Evolutionary conservation across 768 basidiomycete genomes (phyloP).

Genomic region (Boletus rex-veris): DNA sequence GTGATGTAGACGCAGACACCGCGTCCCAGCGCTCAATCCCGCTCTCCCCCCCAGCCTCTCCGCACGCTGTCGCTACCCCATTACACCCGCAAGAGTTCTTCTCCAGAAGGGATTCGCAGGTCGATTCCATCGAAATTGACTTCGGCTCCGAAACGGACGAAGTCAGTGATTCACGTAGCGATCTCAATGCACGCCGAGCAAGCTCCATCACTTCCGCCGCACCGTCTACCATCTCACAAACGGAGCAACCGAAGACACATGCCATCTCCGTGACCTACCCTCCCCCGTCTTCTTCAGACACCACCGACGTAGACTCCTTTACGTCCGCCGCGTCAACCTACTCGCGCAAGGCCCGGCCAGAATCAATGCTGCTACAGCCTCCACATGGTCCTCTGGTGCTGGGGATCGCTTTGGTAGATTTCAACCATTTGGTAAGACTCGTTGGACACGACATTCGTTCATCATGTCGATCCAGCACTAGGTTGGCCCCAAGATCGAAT

Average conservation of each 20-base stretch:
- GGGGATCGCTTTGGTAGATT: constrained; percentile 91
- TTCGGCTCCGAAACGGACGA: constrained; percentile 53
- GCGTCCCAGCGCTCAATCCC: constrained; percentile 78
- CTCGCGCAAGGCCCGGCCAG: constrained; percentile 69
- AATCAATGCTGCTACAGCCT: constrained; percentile 67
- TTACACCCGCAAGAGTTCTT: constrained; percentile 27
- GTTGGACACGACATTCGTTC: constrained; percentile 3
- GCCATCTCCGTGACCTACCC: constrained; percentile 53
- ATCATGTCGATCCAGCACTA: constrained; percentile 32
- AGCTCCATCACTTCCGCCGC: constrained; percentile 52
- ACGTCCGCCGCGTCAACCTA: constrained; percentile 57
- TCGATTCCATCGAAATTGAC: constrained; percentile 52
- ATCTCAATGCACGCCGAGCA: constrained; percentile 32
- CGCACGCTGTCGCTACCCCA: constrained; percentile 31
- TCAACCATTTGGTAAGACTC: constrained; percentile 78
- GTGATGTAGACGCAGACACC: constrained; percentile 66
- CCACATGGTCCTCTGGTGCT: constrained; percentile 60
- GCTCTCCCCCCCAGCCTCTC: constrained; percentile 59
- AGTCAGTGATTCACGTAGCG: constrained; percentile 45
- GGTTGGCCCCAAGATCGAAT: constrained; percentile 93
- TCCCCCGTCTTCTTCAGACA: constrained; percentile 43
- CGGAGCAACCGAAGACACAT: constrained; percentile 36
- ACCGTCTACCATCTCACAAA: constrained; percentile 37
- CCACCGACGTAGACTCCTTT: constrained; percentile 54
- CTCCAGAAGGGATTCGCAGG: constrained; percentile 41